Percentiles rank a stretch among this genome's conserved stretches.
Conservation (phyloP, 805 yeast species). For the Yarrowia hollandica region DNA sequence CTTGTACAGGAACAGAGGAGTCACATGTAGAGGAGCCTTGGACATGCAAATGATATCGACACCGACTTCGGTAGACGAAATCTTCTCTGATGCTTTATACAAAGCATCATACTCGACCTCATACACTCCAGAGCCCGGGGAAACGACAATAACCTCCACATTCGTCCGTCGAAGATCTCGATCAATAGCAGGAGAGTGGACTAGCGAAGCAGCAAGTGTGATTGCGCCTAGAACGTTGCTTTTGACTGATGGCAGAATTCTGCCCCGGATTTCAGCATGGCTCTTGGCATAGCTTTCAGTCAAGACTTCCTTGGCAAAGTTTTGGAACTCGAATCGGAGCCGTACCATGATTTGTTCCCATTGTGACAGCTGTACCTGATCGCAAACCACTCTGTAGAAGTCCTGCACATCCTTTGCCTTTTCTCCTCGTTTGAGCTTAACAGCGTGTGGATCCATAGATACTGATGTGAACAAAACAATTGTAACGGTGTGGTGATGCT, state of each 20-base stretch:
- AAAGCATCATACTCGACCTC: constrained; percentile 85
- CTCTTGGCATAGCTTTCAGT: constrained; percentile 44
- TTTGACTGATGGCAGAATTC: constrained; percentile 79
- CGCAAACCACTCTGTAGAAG: constrained; percentile 90
- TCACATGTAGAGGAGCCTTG: constrained; percentile 87
- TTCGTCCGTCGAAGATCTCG: constrained; percentile 87
- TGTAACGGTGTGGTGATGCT: constrained; percentile 87
- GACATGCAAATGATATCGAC: constrained; percentile 86
- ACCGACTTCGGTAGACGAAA: constrained; percentile 78
- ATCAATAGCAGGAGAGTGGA: constrained; percentile 74
- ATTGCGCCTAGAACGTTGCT: constrained; percentile 88
- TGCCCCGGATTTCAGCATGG: constrained; percentile 54
- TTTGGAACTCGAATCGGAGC: constrained; percentile 78
- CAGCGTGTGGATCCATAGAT: constrained; percentile 45
- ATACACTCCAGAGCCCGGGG: constrained; percentile 91
- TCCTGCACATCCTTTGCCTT: constrained; percentile 67
- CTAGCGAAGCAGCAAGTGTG: constrained; percentile 74
- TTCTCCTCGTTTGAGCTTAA: constrained; percentile 63
- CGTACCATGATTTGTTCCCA: constrained; percentile 94
- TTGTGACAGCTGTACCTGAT: constrained; percentile 81
- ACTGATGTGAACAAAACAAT: constrained; percentile 85
- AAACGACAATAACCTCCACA: constrained; percentile 81
- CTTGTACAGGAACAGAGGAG: constrained; percentile 76
- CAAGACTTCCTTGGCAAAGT: constrained; percentile 72
- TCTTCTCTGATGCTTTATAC: constrained; percentile 69